Evolutionary conservation across 495 filamentous ascomycete species (phyloP), one percentile per base, ranked within the genome.

Genomic region (Penicillium macrosclerotiorum): DNA sequence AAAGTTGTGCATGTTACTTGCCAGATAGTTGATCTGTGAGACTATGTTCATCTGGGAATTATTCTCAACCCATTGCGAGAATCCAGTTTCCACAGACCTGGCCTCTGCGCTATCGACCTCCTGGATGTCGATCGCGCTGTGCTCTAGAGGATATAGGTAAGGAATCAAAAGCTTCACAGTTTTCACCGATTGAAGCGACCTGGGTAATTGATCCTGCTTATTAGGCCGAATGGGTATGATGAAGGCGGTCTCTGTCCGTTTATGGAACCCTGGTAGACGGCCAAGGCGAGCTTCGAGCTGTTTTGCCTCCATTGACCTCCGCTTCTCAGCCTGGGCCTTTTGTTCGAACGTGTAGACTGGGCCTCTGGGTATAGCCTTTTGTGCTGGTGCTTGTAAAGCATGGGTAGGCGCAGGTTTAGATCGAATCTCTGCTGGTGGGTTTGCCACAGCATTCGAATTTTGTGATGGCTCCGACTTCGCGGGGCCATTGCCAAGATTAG

Each of bases 281-380:
- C 83, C 79, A 68, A 95, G 79, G n/a, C 90, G 77, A 14, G 88
- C 80, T 64, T 94, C 88, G 0, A 95, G 74, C 48, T 90, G 88
- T 25, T 82, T 76, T 25, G 75, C 81, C 58, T 93, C 88, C 35
- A 69, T 60, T 8, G 80, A 73, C 37, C 89, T 75, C 41, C 78
- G 75, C 25, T 77, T 76, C 49, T 79, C 77, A n/a, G 87, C 89
- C 20, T 75, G 66, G 2, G 65, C 67, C 34, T 76, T 82, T 55
- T 89, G 73, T 33, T 82, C 76, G 5, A 58, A 59, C 0, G 80
- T 78, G 45, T 77, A 82, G 1, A 34, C 65, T 23, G 70, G 67
- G 40, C n/a, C n/a, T n/a, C n/a, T n/a, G n/a, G 63, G 57, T 12
- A 34, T 32, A 27, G 52, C 32, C 45, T 43, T 55, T 25, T 44